Percentiles rank a stretch among this genome's conserved stretches.
These are phyloP conservation scores for Harrya chromipes DNA, from an alignment of 768 basidiomycete genomes.

Conservation along the genomic window DNA sequence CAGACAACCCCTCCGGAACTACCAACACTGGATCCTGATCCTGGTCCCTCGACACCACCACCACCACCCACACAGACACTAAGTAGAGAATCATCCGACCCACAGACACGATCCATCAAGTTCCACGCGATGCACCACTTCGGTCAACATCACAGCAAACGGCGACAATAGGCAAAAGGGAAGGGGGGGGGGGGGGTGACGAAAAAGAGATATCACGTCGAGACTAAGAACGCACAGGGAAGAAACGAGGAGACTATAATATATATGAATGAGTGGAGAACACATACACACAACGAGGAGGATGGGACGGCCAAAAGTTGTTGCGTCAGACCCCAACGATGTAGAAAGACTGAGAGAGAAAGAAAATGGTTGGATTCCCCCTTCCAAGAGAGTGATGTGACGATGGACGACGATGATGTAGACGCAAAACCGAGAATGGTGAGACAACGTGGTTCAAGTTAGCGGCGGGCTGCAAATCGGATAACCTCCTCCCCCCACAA, in stretches of 20 bases:
- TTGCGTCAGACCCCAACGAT: slow-evolving; percentile 11
- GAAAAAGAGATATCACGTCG: slow-evolving; percentile 16
- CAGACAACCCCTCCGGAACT: slow-evolving; percentile 2
- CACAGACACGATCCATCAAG: slow-evolving; percentile 14
- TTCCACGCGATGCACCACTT: slow-evolving; percentile 12
- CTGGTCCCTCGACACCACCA: slow-evolving; percentile 7
- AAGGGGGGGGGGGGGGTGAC: background rate
- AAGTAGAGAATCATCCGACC: slow-evolving; percentile 9
- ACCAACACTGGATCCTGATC: slow-evolving; percentile 6
- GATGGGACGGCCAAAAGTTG: slow-evolving; percentile 10
- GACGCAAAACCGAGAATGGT: slow-evolving; percentile 15
- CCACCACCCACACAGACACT: slow-evolving; percentile 1
- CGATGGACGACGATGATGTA: slow-evolving; percentile 3
- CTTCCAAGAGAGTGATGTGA: slow-evolving; percentile 7
- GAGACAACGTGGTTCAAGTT: slow-evolving; percentile 11
- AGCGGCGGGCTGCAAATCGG: slow-evolving; percentile 11
- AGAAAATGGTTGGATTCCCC: slow-evolving; percentile 13
- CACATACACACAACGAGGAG: slow-evolving; percentile 19
- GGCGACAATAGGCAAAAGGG: background rate
- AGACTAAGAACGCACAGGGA: slow-evolving; percentile 17
- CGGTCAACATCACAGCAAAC: slow-evolving; percentile 17
- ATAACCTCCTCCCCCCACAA: slow-evolving; percentile 5
- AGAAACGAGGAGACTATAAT: slow-evolving; percentile 26
- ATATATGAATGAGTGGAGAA: slow-evolving; percentile 29
- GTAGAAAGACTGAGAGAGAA: slow-evolving; percentile 9